Base-by-base conservation (phyloP, 140 eudicot genomes). In the Flaveria floridana region DNA sequence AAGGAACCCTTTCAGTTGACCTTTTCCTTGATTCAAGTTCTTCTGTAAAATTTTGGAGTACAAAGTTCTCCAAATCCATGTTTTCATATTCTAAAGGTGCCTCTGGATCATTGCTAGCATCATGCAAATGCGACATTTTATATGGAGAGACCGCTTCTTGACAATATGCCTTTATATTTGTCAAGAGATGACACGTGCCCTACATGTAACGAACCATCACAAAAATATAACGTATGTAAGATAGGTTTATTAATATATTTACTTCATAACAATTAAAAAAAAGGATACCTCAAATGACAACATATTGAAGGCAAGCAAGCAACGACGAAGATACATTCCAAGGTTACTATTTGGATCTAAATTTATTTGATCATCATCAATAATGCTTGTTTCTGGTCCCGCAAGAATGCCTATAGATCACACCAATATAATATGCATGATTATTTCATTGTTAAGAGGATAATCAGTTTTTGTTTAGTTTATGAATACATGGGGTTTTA, bases 311-410 rank as follows among this genome's bases (percentile, higher is more conserved):
- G 91, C 85, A 76, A 86, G 94, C 83, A 88, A 70, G 80, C 97
- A 94, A 34, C 97, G 94, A 13, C 99, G 88, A 67, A 90, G 82
- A 84, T 86, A 94, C 77, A 88, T 72, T 62, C 99, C 99, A 77
- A 88, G 95, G 66, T 61, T 84, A 70, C 99, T 94, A 80, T 79
- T 86, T 19, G 99, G 94, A 75, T 94, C 99, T 85, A 94, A 79
- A 79, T 76, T 85, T 65, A 90, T 88, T 80, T 94, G 99, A 61
- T 94, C 97, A 81, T 93, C 97, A 65, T 94, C 97, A 77, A 94
- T 69, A 65, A 84, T 86, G 80, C 64, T 86, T 30, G 96, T 74
- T 71, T 94, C 99, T 1, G 86, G 82, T 46, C 91, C 94, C 74
- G 89, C 90, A 21, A 94, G 89, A 20, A 88, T 89, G 68, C 95